Percentiles rank a stretch among this genome's conserved stretches.
Conservation (phyloP, 495 filamentous ascomycete species). For the Bacidia gigantensis region DNA sequence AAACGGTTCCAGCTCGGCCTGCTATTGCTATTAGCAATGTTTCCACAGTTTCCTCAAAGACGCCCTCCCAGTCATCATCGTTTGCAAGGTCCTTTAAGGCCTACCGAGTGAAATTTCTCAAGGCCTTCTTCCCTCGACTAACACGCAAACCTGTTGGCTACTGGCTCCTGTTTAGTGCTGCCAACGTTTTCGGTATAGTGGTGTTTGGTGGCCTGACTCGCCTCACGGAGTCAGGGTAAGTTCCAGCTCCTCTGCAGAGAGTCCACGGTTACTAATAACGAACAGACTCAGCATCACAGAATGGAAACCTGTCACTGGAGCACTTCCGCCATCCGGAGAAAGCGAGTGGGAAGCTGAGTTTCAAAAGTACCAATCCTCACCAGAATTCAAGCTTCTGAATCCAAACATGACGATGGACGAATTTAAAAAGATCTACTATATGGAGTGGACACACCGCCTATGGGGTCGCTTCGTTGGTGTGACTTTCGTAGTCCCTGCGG, state of each 20-base stretch:
- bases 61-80: constrained; percentile 11
- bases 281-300: constrained; percentile 92
- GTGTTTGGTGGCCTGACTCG: constrained; percentile 88
- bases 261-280: constrained; percentile 17
- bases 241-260: background rate
- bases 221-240: constrained; percentile 89
- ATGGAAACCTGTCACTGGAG: constrained; percentile 95
- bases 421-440: constrained; percentile 97
- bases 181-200: constrained; percentile 89
- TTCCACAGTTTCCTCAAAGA: background rate
- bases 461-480: constrained; percentile 92
- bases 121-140: constrained; percentile 51
- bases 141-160: constrained; percentile 67
- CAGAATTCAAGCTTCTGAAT: constrained; percentile 84
- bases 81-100: constrained; percentile 4
- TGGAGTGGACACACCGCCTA: constrained; percentile 96
- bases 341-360: constrained; percentile 86
- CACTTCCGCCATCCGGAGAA: constrained; percentile 63
- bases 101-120: background rate
- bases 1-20: background rate
- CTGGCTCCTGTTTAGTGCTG: constrained; percentile 85
- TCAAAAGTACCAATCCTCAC: constrained; percentile 74
- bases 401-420: constrained; percentile 79
- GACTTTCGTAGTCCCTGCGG: constrained; percentile 71
- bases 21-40: background rate